phyloP scores from a whole-genome alignment of 176 grass and related monocot species.

The Rhynchospora tenuis region DNA sequence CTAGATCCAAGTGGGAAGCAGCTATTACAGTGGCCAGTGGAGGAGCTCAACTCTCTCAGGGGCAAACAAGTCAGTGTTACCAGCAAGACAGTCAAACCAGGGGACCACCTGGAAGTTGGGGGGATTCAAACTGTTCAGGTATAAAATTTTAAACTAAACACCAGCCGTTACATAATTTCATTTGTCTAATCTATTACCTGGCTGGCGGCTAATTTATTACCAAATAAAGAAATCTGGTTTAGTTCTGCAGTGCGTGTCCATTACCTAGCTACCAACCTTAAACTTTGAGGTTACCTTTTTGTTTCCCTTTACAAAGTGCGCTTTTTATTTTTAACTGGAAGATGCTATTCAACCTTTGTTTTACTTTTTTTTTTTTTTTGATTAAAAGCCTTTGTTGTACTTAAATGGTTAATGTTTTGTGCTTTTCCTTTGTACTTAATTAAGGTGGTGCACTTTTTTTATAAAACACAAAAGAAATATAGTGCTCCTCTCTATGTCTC shows the following conservation, averaged over 20 bases:
- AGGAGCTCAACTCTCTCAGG: constrained; percentile 56
- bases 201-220: too few relatives aligned
- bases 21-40: constrained; percentile 64
- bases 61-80: constrained; percentile 19
- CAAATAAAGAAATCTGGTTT: too few relatives aligned
- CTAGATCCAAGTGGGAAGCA: constrained; percentile 43
- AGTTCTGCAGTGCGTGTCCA: too few relatives aligned
- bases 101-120: constrained; percentile 25
- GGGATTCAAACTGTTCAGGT: constrained; percentile 41
- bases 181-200: too few relatives aligned
- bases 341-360: background rate
- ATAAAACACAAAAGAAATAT: background rate
- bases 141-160: background rate
- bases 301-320: background rate
- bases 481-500: background rate
- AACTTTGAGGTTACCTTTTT: background rate
- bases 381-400: too few relatives aligned
- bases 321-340: background rate
- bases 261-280: background rate
- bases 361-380: too few relatives aligned
- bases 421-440: background rate
- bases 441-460: background rate
- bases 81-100: constrained; percentile 7
- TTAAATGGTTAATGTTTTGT: background rate
- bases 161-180: background rate